Percentiles rank a stretch among this genome's conserved stretches.
Conservation (phyloP, 495 filamentous ascomycete genomes). For the Aspergillus ellipticus region DNA sequence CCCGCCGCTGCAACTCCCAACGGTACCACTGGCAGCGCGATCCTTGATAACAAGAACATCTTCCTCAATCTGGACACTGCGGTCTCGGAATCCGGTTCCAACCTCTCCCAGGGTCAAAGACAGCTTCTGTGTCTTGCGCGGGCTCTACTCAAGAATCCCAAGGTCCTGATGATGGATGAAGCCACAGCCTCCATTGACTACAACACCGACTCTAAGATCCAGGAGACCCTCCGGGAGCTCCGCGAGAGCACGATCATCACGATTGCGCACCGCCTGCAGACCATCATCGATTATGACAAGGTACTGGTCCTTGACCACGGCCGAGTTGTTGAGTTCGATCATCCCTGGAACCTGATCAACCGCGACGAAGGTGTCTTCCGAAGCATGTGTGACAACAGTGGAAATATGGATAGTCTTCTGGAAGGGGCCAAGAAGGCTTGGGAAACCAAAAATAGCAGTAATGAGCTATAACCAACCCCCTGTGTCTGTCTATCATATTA, state of each 20-base stretch:
- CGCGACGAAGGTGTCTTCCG: constrained; percentile 69
- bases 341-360: constrained; percentile 75
- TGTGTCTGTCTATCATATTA: no score
- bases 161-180: constrained; percentile 97
- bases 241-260: constrained; percentile 88
- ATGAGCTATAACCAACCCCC: constrained; percentile 39
- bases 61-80: constrained; percentile 84
- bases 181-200: constrained; percentile 98
- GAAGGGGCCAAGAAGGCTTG: constrained; percentile 74
- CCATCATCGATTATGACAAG: constrained; percentile 97
- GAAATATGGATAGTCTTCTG: constrained; percentile 69
- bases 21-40: constrained; percentile 29
- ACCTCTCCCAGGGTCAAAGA: constrained; percentile 93
- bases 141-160: constrained; percentile 85
- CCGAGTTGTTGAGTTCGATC: constrained; percentile 78
- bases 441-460: constrained; percentile 51
- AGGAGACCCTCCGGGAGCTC: constrained; percentile 87
- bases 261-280: constrained; percentile 95
- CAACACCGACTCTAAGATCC: constrained; percentile 91
- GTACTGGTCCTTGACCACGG: constrained; percentile 96
- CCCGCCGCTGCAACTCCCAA: constrained; percentile 24
- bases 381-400: constrained; percentile 94
- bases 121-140: constrained; percentile 95
- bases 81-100: constrained; percentile 88
- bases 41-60: constrained; percentile 79